Evolutionary conservation across 495 filamentous ascomycete genomes (phyloP).

Genomic region (Lasiosphaeria ovina): DNA sequence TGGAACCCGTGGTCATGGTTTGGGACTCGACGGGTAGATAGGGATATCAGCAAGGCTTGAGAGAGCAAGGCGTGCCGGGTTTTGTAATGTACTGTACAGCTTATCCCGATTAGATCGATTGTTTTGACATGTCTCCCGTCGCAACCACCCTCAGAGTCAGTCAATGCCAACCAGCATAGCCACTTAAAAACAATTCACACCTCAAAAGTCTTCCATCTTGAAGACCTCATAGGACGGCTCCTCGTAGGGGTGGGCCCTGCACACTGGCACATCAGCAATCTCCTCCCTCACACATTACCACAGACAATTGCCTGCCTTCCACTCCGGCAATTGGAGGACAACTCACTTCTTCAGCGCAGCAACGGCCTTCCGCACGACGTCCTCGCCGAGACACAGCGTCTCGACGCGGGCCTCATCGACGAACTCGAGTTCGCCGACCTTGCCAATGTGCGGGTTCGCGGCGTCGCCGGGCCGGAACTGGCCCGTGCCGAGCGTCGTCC

Average conservation of each 20-base stretch:
- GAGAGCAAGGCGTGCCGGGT: neutral
- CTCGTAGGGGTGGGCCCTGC: neutral
- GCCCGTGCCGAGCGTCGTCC: slow-evolving; percentile 51
- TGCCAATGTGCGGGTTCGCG: slow-evolving; percentile 60
- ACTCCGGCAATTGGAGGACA: neutral
- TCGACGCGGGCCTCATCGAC: slow-evolving; percentile 54
- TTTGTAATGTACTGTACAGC: no score
- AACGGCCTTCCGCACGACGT: slow-evolving; percentile 46
- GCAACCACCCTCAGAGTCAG: no score
- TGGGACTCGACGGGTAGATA: neutral
- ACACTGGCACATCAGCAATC: no score
- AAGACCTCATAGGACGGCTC: neutral
- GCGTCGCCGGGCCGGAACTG: slow-evolving; percentile 51
- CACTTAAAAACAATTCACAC: no score
- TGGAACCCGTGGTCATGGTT: neutral
- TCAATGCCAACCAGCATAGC: no score
- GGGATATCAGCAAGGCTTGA: neutral
- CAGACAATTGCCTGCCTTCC: no score
- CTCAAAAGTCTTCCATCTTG: neutral
- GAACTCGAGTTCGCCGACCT: slow-evolving; percentile 48
- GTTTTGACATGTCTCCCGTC: no score
- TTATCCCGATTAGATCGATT: no score
- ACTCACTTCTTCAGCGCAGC: slow-evolving; percentile 61
- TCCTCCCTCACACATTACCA: no score
- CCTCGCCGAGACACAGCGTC: slow-evolving; percentile 49